A percentile compares a stretch with the other conserved stretches of the same genome.
phyloP scores from a whole-genome alignment of 495 filamentous ascomycete species.

The Collariella sp. region DNA sequence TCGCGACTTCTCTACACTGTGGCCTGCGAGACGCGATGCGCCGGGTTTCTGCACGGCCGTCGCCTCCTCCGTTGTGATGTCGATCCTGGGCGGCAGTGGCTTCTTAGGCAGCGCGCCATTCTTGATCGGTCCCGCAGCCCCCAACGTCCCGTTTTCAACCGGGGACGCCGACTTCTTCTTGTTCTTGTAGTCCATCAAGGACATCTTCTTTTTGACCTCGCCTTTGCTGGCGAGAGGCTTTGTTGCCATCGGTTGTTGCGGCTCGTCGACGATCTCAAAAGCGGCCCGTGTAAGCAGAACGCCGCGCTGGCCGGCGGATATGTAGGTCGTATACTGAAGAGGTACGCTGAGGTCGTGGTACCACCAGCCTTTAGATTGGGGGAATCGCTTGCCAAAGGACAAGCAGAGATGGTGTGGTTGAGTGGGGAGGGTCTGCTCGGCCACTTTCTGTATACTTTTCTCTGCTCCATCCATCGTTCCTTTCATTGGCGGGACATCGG shows the following conservation, averaged over 20 bases:
- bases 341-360: slow-evolving; percentile 29
- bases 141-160: slow-evolving; percentile 25
- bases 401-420: slow-evolving; percentile 38
- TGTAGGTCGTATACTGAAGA: slow-evolving; percentile 38
- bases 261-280: slow-evolving; percentile 38
- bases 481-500: slow-evolving; percentile 29
- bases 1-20: slow-evolving; percentile 20
- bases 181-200: slow-evolving; percentile 41
- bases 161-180: slow-evolving; percentile 36
- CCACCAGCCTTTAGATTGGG: slow-evolving; percentile 30
- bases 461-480: slow-evolving; percentile 44
- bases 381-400: slow-evolving; percentile 30
- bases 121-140: slow-evolving; percentile 13
- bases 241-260: slow-evolving; percentile 13
- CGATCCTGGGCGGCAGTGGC: slow-evolving; percentile 1
- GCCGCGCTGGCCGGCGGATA: slow-evolving; percentile 40
- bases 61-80: slow-evolving; percentile 8
- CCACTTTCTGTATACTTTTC: slow-evolving; percentile 36
- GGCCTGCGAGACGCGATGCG: slow-evolving; percentile 10
- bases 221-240: slow-evolving; percentile 21
- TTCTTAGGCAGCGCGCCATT: slow-evolving; percentile 13
- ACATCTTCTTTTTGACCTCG: slow-evolving; percentile 41
- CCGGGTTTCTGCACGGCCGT: slow-evolving; percentile 23
- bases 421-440: slow-evolving; percentile 35
- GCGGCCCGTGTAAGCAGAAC: slow-evolving; percentile 38